Evolutionary conservation across 2,329 filamentous ascomycete species (phyloP).

Genomic region (Aspergillus sp.): DNA sequence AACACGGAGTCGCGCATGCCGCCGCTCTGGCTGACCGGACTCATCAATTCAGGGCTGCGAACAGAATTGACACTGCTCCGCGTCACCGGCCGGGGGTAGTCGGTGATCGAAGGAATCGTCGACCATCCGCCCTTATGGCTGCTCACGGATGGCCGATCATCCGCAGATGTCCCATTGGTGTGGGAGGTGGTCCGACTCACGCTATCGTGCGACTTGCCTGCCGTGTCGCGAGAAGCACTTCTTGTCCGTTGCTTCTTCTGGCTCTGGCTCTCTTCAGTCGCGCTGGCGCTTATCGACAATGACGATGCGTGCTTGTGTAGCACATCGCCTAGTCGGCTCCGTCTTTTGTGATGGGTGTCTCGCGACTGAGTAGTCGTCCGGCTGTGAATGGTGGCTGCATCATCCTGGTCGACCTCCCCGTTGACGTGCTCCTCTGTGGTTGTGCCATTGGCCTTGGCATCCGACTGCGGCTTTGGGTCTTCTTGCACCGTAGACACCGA

Average conservation of each 20-base stretch:
- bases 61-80: conserved; percentile 28
- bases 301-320: conserved; percentile 35
- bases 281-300: conserved; percentile 28
- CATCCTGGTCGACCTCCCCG: conserved; percentile 31
- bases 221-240: conserved; percentile 31
- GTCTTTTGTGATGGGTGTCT: conserved; percentile 38
- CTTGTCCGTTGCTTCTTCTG: conserved; percentile 29
- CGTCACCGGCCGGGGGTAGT: conserved; percentile 38
- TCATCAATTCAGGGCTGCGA: conserved; percentile 21
- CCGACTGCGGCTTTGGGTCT: conserved; percentile 23
- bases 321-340: conserved; percentile 44
- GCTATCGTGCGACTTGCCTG: conserved; percentile 30
- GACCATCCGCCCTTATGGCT: conserved; percentile 36
- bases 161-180: conserved; percentile 24
- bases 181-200: conserved; percentile 33
- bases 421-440: conserved; percentile 3
- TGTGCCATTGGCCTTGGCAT: conserved; percentile 26
- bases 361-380: conserved; percentile 39
- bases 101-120: conserved; percentile 36
- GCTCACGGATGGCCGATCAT: conserved; percentile 18
- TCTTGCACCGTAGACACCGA: conserved; percentile 40
- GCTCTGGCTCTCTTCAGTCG: conserved; percentile 26
- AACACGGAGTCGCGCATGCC: conserved; percentile 63
- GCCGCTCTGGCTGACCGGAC: conserved; percentile 35
- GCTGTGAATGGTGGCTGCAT: conserved; percentile 40